Evolutionary conservation across 352 stramenopile genomes (phyloP).

Genomic region (Globisporangium orthogonon): DNA sequence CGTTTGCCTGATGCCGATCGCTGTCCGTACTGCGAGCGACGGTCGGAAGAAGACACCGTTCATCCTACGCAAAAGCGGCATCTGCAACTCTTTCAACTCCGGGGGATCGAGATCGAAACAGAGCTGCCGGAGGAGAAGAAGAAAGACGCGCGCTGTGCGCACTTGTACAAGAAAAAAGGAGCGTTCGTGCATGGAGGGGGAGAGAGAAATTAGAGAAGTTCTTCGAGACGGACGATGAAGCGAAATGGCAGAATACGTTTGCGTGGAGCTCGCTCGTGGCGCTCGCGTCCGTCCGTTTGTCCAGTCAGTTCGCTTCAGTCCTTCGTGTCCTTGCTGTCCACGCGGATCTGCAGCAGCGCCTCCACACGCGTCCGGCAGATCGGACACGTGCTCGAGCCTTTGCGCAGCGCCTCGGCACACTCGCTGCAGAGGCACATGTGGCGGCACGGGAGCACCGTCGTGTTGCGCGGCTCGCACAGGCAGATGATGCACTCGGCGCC

Average conservation of each 20-base stretch:
- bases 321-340: slow-evolving; percentile 38
- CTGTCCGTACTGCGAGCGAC: too few species aligned
- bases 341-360: slow-evolving; percentile 71
- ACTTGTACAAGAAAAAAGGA: slow-evolving; percentile 8
- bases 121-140: neutral
- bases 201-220: slow-evolving; percentile 2
- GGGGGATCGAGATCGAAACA: too few species aligned
- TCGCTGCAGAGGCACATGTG: slow-evolving; percentile 86
- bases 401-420: slow-evolving; percentile 69
- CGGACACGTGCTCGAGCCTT: slow-evolving; percentile 67
- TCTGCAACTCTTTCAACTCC: too few species aligned
- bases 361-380: slow-evolving; percentile 78
- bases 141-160: neutral
- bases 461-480: slow-evolving; percentile 74
- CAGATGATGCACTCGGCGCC: slow-evolving; percentile 86
- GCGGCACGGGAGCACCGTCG: slow-evolving; percentile 75
- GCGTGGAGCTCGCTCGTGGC: neutral
- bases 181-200: neutral
- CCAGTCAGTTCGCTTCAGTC: slow-evolving; percentile 3
- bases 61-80: too few species aligned
- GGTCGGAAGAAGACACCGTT: too few species aligned
- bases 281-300: too few species aligned
- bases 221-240: neutral
- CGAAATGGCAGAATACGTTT: slow-evolving; percentile 5
- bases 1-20: slow-evolving; percentile 4